These are phyloP conservation scores for Ogataea methanolica DNA, from an alignment of 805 yeast species.

Conservation along the genomic window DNA sequence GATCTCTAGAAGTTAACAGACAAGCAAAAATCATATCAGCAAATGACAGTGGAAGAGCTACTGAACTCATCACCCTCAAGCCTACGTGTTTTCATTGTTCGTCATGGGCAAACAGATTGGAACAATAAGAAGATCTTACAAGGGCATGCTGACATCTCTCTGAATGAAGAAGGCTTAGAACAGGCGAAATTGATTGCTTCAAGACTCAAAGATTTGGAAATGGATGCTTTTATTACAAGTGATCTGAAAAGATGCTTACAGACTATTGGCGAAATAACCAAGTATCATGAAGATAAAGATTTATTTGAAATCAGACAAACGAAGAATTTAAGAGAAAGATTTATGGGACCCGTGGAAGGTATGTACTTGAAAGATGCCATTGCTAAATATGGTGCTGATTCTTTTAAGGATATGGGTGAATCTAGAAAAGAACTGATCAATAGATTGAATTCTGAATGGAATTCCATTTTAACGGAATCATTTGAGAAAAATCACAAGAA, in stretches of 20 bases:
- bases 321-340: slow-evolving; percentile 59
- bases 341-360: slow-evolving; percentile 79
- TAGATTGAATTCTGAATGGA: slow-evolving; percentile 48
- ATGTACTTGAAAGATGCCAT: slow-evolving; percentile 65
- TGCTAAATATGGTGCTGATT: slow-evolving; percentile 46
- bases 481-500: slow-evolving; percentile 36
- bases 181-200: slow-evolving; percentile 59
- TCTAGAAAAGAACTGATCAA: slow-evolving; percentile 37
- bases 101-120: slow-evolving; percentile 84
- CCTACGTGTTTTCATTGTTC: slow-evolving; percentile 49
- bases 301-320: slow-evolving; percentile 28
- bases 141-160: slow-evolving; percentile 67
- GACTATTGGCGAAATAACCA: slow-evolving; percentile 45
- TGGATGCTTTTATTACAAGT: slow-evolving; percentile 47
- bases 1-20: too few relatives aligned
- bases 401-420: slow-evolving; percentile 66
- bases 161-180: slow-evolving; percentile 55
- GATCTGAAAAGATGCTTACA: slow-evolving; percentile 57
- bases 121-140: slow-evolving; percentile 67
- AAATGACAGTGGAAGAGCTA: slow-evolving; percentile 16
- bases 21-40: neutral
- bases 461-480: slow-evolving; percentile 35
- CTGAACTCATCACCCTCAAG: slow-evolving; percentile 13
- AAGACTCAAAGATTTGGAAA: slow-evolving; percentile 32
- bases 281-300: slow-evolving; percentile 13